Evolutionary conservation across 768 basidiomycete species (phyloP).

Genomic region (Lactarius tabidus): DNA sequence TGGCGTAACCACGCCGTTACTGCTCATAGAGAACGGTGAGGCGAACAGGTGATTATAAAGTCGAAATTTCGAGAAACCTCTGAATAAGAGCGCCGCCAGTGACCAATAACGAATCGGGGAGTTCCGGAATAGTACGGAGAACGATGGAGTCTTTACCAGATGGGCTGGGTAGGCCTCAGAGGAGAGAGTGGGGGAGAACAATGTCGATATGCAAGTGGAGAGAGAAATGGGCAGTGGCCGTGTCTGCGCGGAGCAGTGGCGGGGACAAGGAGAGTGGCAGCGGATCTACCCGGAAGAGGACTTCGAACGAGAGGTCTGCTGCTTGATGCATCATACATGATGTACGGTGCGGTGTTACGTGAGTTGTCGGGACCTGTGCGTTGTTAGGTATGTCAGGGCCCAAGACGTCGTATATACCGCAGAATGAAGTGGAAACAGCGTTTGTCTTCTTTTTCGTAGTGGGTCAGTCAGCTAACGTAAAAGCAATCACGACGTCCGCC

Average conservation of each 20-base stretch:
- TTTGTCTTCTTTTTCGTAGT: background rate
- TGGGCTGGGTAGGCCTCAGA: background rate
- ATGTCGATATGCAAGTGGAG: slow-evolving; percentile 38
- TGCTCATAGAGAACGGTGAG: background rate
- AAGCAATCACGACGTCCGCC: no score
- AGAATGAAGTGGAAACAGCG: slow-evolving; percentile 45
- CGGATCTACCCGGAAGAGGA: slow-evolving; percentile 37
- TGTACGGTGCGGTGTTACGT: slow-evolving; percentile 36
- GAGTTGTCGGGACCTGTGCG: slow-evolving; percentile 42
- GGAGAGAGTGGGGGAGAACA: background rate
- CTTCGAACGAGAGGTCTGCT: slow-evolving; percentile 37
- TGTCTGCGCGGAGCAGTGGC: slow-evolving; percentile 32
- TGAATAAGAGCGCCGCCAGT: background rate
- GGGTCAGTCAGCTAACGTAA: background rate
- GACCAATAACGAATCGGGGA: background rate
- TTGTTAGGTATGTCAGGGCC: no score
- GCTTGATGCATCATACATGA: no score
- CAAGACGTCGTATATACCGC: slow-evolving; percentile 38
- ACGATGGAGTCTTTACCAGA: background rate
- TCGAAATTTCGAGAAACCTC: background rate
- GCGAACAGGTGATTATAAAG: background rate
- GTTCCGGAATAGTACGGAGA: background rate
- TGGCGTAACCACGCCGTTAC: no score
- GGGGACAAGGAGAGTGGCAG: slow-evolving; percentile 43
- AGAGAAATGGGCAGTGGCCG: background rate